Base-by-base conservation (phyloP, 306 rosid species). In the Lathyrus tuberosus region DNA sequence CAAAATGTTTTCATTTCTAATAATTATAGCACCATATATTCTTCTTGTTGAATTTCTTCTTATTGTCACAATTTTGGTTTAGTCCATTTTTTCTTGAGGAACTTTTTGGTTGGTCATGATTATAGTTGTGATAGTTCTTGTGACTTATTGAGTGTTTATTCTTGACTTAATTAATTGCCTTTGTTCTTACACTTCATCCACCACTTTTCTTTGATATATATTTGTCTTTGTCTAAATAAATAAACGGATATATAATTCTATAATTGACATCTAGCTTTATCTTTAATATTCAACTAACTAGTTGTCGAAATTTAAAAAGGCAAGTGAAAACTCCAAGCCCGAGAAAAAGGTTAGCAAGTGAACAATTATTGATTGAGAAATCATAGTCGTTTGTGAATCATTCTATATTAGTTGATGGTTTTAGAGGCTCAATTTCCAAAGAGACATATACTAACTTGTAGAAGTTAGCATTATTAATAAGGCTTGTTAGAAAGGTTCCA, bases 401-500 rank as follows among this genome's bases (percentile, higher is more conserved):
- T 18, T 62, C 52, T 47, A 48, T 30, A 37, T 60, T 41, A 0
- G 58, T n/a, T 30, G 33, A 15, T 30, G 30, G 16, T 6, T 43
- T 18, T 47, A 66, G 22, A 24, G 37, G 69, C 56, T 41, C 18
- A 63, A 79, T 22, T 46, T 46, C 17, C 75, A 47, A 69, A 79
- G 41, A 71, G 79, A 73, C 61, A 54, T 61, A 5, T 8, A 7
- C 40, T 59, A 37, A 52, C n/a, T 67, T 31, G 67, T 69, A 53
- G 62, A 63, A 71, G 74, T 74, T 62, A 62, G 52, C 76, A 70
- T 65, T 61, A 71, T 67, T 81, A 47, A 59, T 72, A 70, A 65
- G 80, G 24, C 3, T 68, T 62, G 67, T 60, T 38, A 22, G 75
- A 69, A 84, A 79, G 65, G 61, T 16, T 79, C 83, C 86, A 81